Conservation (phyloP, 2,329 filamentous ascomycete genomes). For the Aspergillus sp. region DNA sequence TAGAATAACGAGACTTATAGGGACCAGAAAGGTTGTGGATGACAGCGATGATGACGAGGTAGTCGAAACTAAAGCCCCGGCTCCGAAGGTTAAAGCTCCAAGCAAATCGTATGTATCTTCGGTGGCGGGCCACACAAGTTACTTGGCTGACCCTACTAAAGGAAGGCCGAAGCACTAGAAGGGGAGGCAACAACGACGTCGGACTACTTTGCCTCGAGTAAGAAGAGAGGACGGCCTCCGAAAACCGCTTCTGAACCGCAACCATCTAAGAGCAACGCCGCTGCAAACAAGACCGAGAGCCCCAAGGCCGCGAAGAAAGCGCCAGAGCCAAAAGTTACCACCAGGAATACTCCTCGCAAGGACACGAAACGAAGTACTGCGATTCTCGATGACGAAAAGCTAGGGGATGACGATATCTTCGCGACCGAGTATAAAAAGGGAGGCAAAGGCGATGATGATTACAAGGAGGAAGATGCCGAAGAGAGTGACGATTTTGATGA, state of each 20-base stretch:
- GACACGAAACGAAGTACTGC: conserved; percentile 40
- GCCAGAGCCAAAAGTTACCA: conserved; percentile 51
- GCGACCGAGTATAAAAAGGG: conserved; percentile 70
- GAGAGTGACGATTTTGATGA: conserved; percentile 66
- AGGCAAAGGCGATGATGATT: conserved; percentile 67
- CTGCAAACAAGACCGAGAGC: conserved; percentile 12
- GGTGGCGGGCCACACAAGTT: background rate
- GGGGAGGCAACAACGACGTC: conserved; percentile 64
- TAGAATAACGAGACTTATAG: conserved; percentile 30
- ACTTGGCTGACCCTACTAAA: conserved; percentile 26
- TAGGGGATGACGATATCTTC: conserved; percentile 80
- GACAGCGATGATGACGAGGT: conserved; percentile 77
- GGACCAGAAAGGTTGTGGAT: conserved; percentile 71
- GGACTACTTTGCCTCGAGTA: conserved; percentile 65
- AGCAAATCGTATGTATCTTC: conserved; percentile 53
- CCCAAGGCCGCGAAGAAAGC: conserved; percentile 44
- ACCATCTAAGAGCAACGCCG: conserved; percentile 17
- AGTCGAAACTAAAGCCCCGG: conserved; percentile 40
- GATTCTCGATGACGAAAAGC: conserved; percentile 67
- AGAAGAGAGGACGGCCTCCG: conserved; percentile 57
- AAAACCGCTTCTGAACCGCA: conserved; percentile 34
- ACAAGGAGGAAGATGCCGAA: conserved; percentile 65
- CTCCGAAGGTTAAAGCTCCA: conserved; percentile 44
- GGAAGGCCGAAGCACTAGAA: conserved; percentile 55
- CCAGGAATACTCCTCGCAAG: conserved; percentile 22